These are phyloP conservation scores for Trametes elegans DNA, from an alignment of 768 basidiomycete species.

Conservation along the genomic window DNA sequence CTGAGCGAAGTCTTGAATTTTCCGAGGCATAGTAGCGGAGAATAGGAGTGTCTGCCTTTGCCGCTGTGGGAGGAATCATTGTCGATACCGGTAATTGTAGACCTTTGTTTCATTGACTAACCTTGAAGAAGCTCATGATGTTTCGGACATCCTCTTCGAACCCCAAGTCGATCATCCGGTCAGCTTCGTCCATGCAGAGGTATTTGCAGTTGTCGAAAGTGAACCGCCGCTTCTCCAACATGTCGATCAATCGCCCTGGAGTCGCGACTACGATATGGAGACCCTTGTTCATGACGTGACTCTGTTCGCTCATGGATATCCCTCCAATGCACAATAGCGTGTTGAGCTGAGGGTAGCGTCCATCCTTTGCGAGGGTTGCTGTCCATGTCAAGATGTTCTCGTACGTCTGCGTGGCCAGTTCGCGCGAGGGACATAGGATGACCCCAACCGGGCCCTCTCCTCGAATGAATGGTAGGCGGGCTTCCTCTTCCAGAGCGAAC, in stretches of 20 bases:
- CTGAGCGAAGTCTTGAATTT: constrained; percentile 98
- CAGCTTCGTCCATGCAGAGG: constrained; percentile 98
- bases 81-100: background rate
- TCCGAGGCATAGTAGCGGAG: constrained; percentile 98
- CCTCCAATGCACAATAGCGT: constrained; percentile 94
- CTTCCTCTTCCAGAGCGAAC: constrained; percentile 93
- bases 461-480: constrained; percentile 81
- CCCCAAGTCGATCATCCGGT: constrained; percentile 98
- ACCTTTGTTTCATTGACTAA: constrained; percentile 31
- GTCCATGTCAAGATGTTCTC: constrained; percentile 93
- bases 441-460: constrained; percentile 98
- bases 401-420: constrained; percentile 95
- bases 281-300: constrained; percentile 85
- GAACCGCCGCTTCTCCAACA: constrained; percentile 94
- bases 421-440: constrained; percentile 94
- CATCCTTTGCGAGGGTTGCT: constrained; percentile 71
- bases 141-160: constrained; percentile 99
- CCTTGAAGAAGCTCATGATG: constrained; percentile 99
- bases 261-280: constrained; percentile 96
- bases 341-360: constrained; percentile 82
- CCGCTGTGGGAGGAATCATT: constrained; percentile 46
- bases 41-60: constrained; percentile 97
- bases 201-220: constrained; percentile 94
- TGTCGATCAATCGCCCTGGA: constrained; percentile 94
- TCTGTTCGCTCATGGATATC: constrained; percentile 98